A percentile compares a stretch with the other conserved stretches of the same genome.
Conservation (phyloP, 2,329 filamentous ascomycete genomes). For the Aspergillus persii region DNA sequence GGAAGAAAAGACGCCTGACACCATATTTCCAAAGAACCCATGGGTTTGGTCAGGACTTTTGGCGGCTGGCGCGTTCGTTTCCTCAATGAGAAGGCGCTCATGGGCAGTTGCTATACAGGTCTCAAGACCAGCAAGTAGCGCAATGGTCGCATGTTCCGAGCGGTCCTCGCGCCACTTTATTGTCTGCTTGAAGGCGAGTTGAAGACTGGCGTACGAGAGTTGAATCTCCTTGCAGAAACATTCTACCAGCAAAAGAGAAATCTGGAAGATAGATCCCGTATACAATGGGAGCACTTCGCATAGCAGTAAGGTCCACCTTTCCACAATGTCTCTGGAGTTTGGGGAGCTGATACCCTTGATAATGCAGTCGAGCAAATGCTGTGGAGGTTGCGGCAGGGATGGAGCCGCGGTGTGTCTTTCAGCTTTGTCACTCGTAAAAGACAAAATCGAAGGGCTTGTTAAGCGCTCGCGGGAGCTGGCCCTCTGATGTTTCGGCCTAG, state of each 20-base stretch:
- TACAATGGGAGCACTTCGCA: conserved; percentile 81
- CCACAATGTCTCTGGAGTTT: conserved; percentile 72
- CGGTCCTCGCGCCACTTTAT: conserved; percentile 41
- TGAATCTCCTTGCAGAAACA: conserved; percentile 80
- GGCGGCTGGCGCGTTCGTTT: conserved; percentile 63
- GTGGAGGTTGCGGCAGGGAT: conserved; percentile 49
- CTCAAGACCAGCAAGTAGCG: conserved; percentile 89
- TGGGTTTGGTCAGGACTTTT: conserved; percentile 82
- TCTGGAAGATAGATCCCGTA: conserved; percentile 80
- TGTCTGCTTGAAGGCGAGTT: conserved; percentile 46
- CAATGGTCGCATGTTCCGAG: conserved; percentile 64
- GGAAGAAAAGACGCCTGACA: conserved; percentile 82
- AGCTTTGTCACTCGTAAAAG: conserved; percentile 45
- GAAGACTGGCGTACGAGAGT: conserved; percentile 68
- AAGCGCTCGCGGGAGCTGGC: conserved; percentile 39
- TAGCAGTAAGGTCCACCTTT: conserved; percentile 88
- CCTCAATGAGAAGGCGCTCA: conserved; percentile 74
- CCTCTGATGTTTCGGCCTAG: conserved; percentile 35
- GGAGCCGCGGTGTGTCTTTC: conserved; percentile 37
- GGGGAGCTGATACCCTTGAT: conserved; percentile 74
- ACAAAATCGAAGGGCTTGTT: conserved; percentile 43
- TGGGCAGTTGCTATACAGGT: conserved; percentile 85
- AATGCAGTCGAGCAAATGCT: conserved; percentile 74
- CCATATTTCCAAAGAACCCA: conserved; percentile 91
- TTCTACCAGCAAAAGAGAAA: conserved; percentile 85